Evolutionary conservation across 2,329 filamentous ascomycete species (phyloP).

Genomic region (Leptoxyphium fumago): DNA sequence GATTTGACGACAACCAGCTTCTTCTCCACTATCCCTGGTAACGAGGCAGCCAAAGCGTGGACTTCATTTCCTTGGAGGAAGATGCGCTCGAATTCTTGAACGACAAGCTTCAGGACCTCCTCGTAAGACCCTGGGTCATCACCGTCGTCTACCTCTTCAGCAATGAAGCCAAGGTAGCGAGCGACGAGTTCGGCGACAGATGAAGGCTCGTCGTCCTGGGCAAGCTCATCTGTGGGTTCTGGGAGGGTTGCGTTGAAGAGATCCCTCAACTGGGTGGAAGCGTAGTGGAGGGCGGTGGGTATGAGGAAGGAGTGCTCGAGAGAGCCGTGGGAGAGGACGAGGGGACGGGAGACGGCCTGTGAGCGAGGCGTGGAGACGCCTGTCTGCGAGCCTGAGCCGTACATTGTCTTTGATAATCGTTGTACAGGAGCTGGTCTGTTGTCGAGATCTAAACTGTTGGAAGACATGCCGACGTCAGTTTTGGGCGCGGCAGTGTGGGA

Average conservation of each 20-base stretch:
- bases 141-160: slow-evolving; percentile 76
- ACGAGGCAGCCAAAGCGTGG: slow-evolving; percentile 68
- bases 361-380: slow-evolving; percentile 94
- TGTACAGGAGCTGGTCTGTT: slow-evolving; percentile 3
- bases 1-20: slow-evolving; percentile 78
- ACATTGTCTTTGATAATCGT: slow-evolving; percentile 44
- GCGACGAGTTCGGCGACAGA: slow-evolving; percentile 85
- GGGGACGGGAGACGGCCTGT: slow-evolving; percentile 77
- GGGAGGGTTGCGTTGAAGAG: slow-evolving; percentile 75
- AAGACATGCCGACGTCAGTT: neutral
- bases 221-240: slow-evolving; percentile 86
- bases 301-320: slow-evolving; percentile 95
- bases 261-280: slow-evolving; percentile 87
- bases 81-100: slow-evolving; percentile 92
- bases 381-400: slow-evolving; percentile 82
- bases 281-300: slow-evolving; percentile 89
- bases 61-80: slow-evolving; percentile 94
- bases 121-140: slow-evolving; percentile 87
- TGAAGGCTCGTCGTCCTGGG: slow-evolving; percentile 97
- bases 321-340: slow-evolving; percentile 81
- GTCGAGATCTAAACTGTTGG: neutral
- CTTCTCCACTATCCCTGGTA: slow-evolving; percentile 86
- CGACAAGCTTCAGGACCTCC: slow-evolving; percentile 78
- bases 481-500: no score
- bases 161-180: slow-evolving; percentile 82